phyloP scores from a whole-genome alignment of 208 protist genomes.

The Wallacemonas collosoma region DNA sequence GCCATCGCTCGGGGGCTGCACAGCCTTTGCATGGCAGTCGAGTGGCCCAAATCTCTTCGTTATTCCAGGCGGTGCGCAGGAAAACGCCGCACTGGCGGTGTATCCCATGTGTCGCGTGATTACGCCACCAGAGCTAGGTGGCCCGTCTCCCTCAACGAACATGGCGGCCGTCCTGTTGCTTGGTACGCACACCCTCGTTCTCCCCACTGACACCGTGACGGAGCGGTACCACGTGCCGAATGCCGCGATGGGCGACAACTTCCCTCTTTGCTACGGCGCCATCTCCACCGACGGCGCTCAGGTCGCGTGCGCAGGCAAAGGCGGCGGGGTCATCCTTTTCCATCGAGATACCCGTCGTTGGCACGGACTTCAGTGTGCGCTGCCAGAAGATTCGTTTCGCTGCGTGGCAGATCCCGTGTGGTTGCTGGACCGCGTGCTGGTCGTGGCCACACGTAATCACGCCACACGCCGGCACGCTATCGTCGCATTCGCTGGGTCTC shows the following conservation, averaged over 20 bases:
- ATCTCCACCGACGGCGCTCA: conserved; percentile 49
- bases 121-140: conserved; percentile 28
- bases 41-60: conserved; percentile 11
- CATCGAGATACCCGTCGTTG: conserved; percentile 42
- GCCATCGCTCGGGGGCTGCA: conserved; percentile 23
- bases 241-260: conserved; percentile 33
- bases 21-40: conserved; percentile 31
- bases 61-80: not conserved
- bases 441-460: conserved; percentile 30
- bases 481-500: not conserved
- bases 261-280: conserved; percentile 56
- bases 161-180: conserved; percentile 35
- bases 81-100: conserved; percentile 23
- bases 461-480: conserved; percentile 8
- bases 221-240: conserved; percentile 16
- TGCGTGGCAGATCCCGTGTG: conserved; percentile 66
- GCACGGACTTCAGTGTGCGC: conserved; percentile 34
- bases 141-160: conserved; percentile 29
- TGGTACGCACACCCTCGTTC: conserved; percentile 24
- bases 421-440: conserved; percentile 46
- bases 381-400: conserved; percentile 33
- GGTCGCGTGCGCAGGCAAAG: conserved; percentile 45
- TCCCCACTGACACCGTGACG: not conserved
- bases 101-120: conserved; percentile 39
- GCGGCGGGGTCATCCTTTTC: conserved; percentile 41